A percentile compares a stretch with the other conserved stretches of the same genome.
phyloP scores from a whole-genome alignment of 2,329 filamentous ascomycete genomes.

The Nannizzia gypsea region DNA sequence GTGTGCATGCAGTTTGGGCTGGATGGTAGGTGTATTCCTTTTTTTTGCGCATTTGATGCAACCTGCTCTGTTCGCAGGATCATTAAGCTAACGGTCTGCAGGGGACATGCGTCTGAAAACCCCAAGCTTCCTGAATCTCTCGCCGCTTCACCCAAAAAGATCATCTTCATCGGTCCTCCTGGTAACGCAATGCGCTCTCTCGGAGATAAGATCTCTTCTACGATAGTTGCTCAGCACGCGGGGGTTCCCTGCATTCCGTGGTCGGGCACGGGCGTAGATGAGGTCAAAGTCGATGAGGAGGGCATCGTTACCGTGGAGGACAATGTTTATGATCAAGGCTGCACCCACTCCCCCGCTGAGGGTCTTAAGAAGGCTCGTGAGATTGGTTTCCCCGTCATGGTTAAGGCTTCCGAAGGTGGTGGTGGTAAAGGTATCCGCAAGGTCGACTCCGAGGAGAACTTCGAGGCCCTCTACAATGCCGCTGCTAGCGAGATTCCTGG shows the following conservation, averaged over 20 bases:
- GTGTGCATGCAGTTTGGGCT: constrained; percentile 96
- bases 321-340: constrained; percentile 76
- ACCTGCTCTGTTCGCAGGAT: constrained; percentile 11
- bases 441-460: constrained; percentile 72
- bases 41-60: not conserved
- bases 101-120: constrained; percentile 98
- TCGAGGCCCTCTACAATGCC: constrained; percentile 80
- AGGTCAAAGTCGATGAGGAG: constrained; percentile 63
- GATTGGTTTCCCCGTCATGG: constrained; percentile 98
- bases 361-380: constrained; percentile 73
- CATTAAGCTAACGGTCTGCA: constrained; percentile 24
- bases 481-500: constrained; percentile 95
- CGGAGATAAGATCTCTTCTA: constrained; percentile 98
- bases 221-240: constrained; percentile 96
- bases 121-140: constrained; percentile 93
- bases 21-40: constrained; percentile 86
- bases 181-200: constrained; percentile 98
- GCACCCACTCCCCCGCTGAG: constrained; percentile 79
- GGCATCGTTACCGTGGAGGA: constrained; percentile 90
- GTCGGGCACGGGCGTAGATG: constrained; percentile 84
- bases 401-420: constrained; percentile 99
- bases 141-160: constrained; percentile 93
- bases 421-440: constrained; percentile 99
- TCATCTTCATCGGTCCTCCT: constrained; percentile 96
- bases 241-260: constrained; percentile 96